Conservation (phyloP, 2,329 filamentous ascomycete genomes). For the Stagonosporopsis chrysanthemi region DNA sequence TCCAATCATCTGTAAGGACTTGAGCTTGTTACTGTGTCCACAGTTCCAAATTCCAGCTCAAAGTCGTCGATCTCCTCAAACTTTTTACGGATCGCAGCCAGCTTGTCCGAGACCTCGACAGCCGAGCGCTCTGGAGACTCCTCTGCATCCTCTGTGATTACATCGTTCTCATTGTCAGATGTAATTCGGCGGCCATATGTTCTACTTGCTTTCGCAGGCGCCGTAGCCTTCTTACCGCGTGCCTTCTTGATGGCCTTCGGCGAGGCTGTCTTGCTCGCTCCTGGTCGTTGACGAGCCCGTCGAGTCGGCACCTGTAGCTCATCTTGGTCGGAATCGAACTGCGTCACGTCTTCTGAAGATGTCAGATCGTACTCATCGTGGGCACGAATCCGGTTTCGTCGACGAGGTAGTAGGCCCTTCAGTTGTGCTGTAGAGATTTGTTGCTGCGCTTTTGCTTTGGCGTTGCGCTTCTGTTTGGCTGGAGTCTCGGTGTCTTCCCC, state of each 20-base stretch:
- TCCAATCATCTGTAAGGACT: conserved; percentile 49
- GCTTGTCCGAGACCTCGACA: conserved; percentile 40
- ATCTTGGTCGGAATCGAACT: conserved; percentile 51
- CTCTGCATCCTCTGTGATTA: conserved; percentile 31
- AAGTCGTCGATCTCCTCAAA: conserved; percentile 60
- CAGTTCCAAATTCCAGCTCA: conserved; percentile 60
- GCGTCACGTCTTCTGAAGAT: conserved; percentile 44
- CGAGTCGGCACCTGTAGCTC: conserved; percentile 48
- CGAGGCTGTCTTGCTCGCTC: conserved; percentile 26
- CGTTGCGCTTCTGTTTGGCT: conserved; percentile 25
- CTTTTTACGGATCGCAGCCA: conserved; percentile 55
- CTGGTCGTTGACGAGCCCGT: conserved; percentile 28
- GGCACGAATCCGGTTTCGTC: conserved; percentile 40
- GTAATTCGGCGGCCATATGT: conserved; percentile 47
- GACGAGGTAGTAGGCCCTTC: conserved; percentile 55
- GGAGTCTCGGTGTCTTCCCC: conserved; percentile 35
- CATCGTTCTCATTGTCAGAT: conserved; percentile 55
- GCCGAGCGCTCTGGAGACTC: conserved; percentile 40
- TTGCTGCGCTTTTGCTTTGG: conserved; percentile 38
- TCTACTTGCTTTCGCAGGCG: conserved; percentile 30
- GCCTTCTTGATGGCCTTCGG: conserved; percentile 39
- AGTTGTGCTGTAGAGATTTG: conserved; percentile 54
- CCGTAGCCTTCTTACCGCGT: conserved; percentile 33
- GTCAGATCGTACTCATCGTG: conserved; percentile 54
- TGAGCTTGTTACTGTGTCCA: conserved; percentile 50